Conservation (phyloP, 106 monocot genomes). For the Cymbidium sinense region DNA sequence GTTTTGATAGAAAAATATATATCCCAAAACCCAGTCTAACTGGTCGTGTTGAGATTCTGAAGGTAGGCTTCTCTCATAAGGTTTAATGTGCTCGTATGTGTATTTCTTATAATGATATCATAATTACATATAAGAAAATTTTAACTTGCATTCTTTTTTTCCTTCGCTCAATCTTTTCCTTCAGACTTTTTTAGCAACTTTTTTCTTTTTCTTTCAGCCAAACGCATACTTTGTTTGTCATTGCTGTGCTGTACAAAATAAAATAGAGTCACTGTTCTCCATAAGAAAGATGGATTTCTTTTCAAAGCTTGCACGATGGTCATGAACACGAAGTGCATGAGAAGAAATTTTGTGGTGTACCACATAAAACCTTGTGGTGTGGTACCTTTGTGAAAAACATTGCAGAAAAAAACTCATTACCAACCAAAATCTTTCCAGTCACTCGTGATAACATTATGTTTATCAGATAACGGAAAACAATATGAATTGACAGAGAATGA, state of each 20-base stretch:
- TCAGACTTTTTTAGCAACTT: too few species aligned
- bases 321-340: neutral
- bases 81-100: neutral
- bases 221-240: neutral
- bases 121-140: neutral
- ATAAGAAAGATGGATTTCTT: too few species aligned
- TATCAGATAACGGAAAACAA: too few species aligned
- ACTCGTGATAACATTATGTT: too few species aligned
- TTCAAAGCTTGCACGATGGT: neutral
- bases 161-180: too few species aligned
- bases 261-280: neutral
- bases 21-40: conserved; percentile 81
- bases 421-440: neutral
- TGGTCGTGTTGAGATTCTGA: conserved; percentile 76
- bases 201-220: neutral
- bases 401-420: neutral
- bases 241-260: neutral
- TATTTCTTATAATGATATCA: neutral
- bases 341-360: neutral
- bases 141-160: too few species aligned
- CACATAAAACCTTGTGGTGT: neutral
- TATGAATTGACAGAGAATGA: too few species aligned
- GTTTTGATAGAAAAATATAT: conserved; percentile 86
- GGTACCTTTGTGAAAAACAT: neutral
- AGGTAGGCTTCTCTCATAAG: conserved; percentile 30